Percentiles rank a stretch among this genome's conserved stretches.
Conservation (phyloP, 306 rosid genomes). For the Prunus campanulata region DNA sequence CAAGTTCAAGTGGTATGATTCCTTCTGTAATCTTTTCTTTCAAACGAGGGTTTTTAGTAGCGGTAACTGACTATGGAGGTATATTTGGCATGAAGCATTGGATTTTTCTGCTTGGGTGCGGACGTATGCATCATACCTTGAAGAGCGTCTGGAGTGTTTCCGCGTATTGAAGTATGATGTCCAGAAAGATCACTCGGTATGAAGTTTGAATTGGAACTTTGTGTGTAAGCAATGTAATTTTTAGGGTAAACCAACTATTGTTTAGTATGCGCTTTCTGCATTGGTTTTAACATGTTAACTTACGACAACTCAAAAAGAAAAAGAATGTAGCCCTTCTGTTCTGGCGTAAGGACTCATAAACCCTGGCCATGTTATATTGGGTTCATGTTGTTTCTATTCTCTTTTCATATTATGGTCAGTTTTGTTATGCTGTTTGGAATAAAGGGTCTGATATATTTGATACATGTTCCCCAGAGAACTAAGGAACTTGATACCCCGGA, state of each 20-base stretch:
- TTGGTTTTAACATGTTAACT: not conserved
- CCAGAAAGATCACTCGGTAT: constrained; percentile 18
- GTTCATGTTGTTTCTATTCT: not conserved
- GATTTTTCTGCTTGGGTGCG: constrained; percentile 13
- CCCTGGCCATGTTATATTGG: not conserved
- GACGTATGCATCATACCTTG: constrained; percentile 18
- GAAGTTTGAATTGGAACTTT: not conserved
- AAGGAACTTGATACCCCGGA: constrained; percentile 12
- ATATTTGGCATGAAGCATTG: constrained; percentile 13
- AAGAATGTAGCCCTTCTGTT: not conserved
- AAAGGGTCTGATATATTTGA: not conserved
- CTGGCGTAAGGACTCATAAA: too few species aligned
- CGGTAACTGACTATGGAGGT: not conserved
- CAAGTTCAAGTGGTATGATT: constrained; percentile 18
- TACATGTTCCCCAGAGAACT: constrained; percentile 1
- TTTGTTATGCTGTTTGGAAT: not conserved
- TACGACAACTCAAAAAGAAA: not conserved
- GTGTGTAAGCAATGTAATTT: not conserved
- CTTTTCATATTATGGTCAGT: not conserved
- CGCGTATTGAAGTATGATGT: constrained; percentile 16
- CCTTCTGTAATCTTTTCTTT: not conserved
- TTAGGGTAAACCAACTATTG: not conserved
- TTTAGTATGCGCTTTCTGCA: not conserved
- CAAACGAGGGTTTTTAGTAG: not conserved
- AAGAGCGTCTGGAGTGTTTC: constrained; percentile 16